A percentile compares a stretch with the other conserved stretches of the same genome.
phyloP scores from a whole-genome alignment of 768 basidiomycete genomes.

The Holtermanniella nyarrowii region DNA sequence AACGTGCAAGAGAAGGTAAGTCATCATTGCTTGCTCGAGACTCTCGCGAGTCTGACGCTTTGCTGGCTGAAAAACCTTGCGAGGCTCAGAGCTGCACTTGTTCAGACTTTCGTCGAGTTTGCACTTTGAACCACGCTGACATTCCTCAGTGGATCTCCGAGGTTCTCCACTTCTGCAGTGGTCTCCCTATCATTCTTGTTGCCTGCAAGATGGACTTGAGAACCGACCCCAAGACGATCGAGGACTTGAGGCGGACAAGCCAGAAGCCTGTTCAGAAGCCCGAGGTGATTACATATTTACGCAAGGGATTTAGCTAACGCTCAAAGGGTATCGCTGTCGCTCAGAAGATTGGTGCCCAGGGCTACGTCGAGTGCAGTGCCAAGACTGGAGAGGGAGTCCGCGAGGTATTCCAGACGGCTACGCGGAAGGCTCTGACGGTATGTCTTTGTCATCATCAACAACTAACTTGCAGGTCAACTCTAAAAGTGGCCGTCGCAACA shows the following conservation, averaged over 20 bases:
- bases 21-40: constrained; percentile 10
- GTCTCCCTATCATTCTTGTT: constrained; percentile 90
- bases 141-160: constrained; percentile 84
- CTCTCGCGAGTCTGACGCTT: no score
- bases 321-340: constrained; percentile 80
- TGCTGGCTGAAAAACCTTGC: no score
- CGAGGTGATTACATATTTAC: constrained; percentile 68
- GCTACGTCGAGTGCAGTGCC: constrained; percentile 96
- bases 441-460: constrained; percentile 6
- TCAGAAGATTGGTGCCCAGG: constrained; percentile 91
- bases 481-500: neutral
- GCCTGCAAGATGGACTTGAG: constrained; percentile 99
- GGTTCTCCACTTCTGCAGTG: constrained; percentile 93
- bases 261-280: constrained; percentile 90
- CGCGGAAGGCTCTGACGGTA: constrained; percentile 65
- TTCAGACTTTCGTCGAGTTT: no score
- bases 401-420: constrained; percentile 97
- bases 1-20: constrained; percentile 99
- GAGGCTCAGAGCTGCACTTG: no score
- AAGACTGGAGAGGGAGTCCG: constrained; percentile 92
- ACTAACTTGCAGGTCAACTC: neutral
- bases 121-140: neutral
- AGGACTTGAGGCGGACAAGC: constrained; percentile 85
- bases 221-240: constrained; percentile 82
- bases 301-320: no score